Base-by-base conservation (phyloP, 2,329 filamentous ascomycete species). In the Neurospora sp. region DNA sequence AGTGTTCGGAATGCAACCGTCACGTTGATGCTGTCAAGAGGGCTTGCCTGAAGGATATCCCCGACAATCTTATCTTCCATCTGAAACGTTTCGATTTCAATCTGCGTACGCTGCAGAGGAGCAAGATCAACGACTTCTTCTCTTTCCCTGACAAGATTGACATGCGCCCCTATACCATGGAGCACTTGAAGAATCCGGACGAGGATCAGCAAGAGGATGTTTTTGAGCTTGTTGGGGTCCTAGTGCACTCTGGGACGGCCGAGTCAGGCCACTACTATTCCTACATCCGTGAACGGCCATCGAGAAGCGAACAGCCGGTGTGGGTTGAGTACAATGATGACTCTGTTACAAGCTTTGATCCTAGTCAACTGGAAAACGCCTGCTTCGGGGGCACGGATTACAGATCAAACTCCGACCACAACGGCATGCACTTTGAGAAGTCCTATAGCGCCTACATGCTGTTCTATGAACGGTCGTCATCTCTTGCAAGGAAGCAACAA, bases 261-360 rank as follows among this genome's bases (percentile, higher is more conserved):
- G 93, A 97, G 77, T 95, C 93, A 38, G 96, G 96, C 0, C 96
- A 99, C 79, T 99, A 99, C 81, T 98, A 97, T 80, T 98, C 95
- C 0, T 98, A 93, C 78, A 93, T 96, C 73, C 91, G 93, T 68
- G 91, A 97, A 78, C 87, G 93, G 19, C 89, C 92, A 23, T 84
- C 81, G 17, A 80, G 84, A 23, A 79, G 79, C 15, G 78, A 81
- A 40, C 78, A 78, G 4, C 81, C 82, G 11, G 81, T 82, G 5
- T 99, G 96, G 96, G 85, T 97, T 10, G 93, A 97, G 77, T 97
- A 97, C 80, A 98, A 99, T 75, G 96, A 99, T 78, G 90, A 93
- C n/a, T 84, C 87, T 67, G 94, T 97, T 33, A 88, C 84, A 19
- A 80, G 84, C 1, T 97, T 95, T 84, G 91, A 97, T 74, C 88